Conservation (phyloP, 768 basidiomycete genomes). For the Boletus patriciae region DNA sequence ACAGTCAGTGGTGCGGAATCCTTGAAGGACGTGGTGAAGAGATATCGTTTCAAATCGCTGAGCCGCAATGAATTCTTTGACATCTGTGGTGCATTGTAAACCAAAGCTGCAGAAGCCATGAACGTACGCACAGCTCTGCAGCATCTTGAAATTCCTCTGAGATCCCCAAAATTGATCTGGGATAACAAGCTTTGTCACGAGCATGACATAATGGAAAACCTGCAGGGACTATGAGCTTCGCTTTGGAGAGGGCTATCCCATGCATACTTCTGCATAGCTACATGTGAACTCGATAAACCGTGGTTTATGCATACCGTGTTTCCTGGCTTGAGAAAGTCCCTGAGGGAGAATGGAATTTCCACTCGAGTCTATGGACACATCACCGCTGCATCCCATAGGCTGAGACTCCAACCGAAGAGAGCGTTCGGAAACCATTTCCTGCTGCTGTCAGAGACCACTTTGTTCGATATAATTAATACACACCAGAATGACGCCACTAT, state of each 20-base stretch:
- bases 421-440: slow-evolving; percentile 79
- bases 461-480: slow-evolving; percentile 1
- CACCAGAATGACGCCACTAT: slow-evolving; percentile 66
- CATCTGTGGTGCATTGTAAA: slow-evolving; percentile 44
- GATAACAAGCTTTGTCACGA: slow-evolving; percentile 67
- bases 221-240: slow-evolving; percentile 27
- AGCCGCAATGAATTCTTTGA: slow-evolving; percentile 68
- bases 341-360: slow-evolving; percentile 48
- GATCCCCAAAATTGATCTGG: slow-evolving; percentile 82
- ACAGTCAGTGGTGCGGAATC: slow-evolving; percentile 71
- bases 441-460: slow-evolving; percentile 6
- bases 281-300: slow-evolving; percentile 80
- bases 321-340: slow-evolving; percentile 48
- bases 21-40: slow-evolving; percentile 75
- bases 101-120: background rate
- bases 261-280: slow-evolving; percentile 56
- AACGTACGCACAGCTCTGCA: slow-evolving; percentile 52
- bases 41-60: slow-evolving; percentile 82
- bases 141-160: slow-evolving; percentile 55
- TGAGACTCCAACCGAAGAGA: slow-evolving; percentile 60
- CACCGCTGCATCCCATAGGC: slow-evolving; percentile 32
- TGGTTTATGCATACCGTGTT: slow-evolving; percentile 56
- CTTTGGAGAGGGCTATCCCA: background rate
- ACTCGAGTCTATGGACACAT: slow-evolving; percentile 54
- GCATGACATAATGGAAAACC: slow-evolving; percentile 68